These are phyloP conservation scores for Collybia sordida DNA, from an alignment of 768 basidiomycete genomes.

Conservation along the genomic window DNA sequence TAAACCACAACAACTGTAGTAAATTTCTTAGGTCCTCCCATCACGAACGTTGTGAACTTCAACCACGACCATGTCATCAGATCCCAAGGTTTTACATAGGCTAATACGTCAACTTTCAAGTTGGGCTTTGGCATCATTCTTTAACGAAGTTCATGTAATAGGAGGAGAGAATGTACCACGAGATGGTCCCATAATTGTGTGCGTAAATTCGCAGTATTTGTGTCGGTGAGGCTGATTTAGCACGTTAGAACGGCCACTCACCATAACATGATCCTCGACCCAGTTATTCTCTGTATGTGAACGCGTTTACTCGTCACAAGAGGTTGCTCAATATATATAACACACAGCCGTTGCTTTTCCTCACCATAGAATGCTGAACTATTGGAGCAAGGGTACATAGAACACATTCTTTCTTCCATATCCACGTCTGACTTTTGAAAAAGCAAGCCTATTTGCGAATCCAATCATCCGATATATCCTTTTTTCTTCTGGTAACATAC, in stretches of 20 bases:
- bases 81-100: slow-evolving; percentile 57
- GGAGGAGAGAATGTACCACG: slow-evolving; percentile 86
- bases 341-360: slow-evolving; percentile 79
- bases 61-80: slow-evolving; percentile 23
- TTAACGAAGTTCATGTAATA: slow-evolving; percentile 82
- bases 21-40: background rate
- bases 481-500: slow-evolving; percentile 92
- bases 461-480: slow-evolving; percentile 74
- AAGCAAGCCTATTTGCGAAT: slow-evolving; percentile 79
- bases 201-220: slow-evolving; percentile 28
- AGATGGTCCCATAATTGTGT: slow-evolving; percentile 93
- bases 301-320: background rate
- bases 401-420: background rate
- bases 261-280: slow-evolving; percentile 96
- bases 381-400: slow-evolving; percentile 86
- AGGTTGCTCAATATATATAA: slow-evolving; percentile 1
- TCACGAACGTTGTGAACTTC: background rate
- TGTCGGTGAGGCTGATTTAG: background rate
- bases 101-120: slow-evolving; percentile 69
- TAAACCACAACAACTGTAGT: too few relatives aligned
- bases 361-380: slow-evolving; percentile 77
- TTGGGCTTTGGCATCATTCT: slow-evolving; percentile 83
- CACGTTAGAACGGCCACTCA: slow-evolving; percentile 73
- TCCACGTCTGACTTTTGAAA: slow-evolving; percentile 9
- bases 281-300: slow-evolving; percentile 68